A percentile compares a stretch with the other conserved stretches of the same genome.
These are phyloP conservation scores for Aspergillus intermedius DNA, from an alignment of 2,329 filamentous ascomycete genomes.

Conservation along the genomic window DNA sequence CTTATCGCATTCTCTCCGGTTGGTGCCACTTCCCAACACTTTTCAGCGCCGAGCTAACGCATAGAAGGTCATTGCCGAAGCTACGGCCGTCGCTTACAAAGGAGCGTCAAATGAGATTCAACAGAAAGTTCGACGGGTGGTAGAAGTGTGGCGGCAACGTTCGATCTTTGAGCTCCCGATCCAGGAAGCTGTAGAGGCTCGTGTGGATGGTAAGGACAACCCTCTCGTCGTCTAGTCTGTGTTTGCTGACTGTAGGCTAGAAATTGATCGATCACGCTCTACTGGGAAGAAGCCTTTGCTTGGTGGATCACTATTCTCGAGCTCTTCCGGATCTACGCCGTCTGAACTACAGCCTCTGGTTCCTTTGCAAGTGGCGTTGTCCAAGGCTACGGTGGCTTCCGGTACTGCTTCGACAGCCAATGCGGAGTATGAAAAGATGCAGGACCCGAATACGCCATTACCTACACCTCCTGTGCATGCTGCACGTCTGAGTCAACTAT, in stretches of 20 bases:
- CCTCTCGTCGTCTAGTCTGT: background rate
- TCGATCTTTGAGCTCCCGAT: constrained; percentile 76
- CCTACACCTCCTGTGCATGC: constrained; percentile 87
- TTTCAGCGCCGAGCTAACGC: constrained; percentile 9
- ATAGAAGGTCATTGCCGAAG: constrained; percentile 70
- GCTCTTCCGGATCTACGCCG: constrained; percentile 55
- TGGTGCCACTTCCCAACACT: constrained; percentile 12
- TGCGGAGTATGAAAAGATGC: constrained; percentile 77
- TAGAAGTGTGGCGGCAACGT: constrained; percentile 90
- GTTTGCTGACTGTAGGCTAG: constrained; percentile 23
- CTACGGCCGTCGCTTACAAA: constrained; percentile 84
- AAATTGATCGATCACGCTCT: constrained; percentile 51
- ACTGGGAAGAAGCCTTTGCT: constrained; percentile 51
- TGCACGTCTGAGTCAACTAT: constrained; percentile 77
- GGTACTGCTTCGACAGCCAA: constrained; percentile 66
- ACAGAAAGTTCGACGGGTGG: constrained; percentile 75
- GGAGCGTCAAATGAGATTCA: constrained; percentile 81
- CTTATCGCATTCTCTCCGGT: constrained; percentile 80
- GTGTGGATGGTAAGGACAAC: constrained; percentile 64
- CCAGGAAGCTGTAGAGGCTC: constrained; percentile 70
- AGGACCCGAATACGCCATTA: constrained; percentile 59
- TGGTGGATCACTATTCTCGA: constrained; percentile 65
- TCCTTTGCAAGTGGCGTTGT: constrained; percentile 63
- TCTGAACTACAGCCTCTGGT: constrained; percentile 71
- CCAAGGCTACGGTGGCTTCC: constrained; percentile 63